Conservation (phyloP, 1,284 basidiomycete genomes). For the Ustilago crameri region DNA sequence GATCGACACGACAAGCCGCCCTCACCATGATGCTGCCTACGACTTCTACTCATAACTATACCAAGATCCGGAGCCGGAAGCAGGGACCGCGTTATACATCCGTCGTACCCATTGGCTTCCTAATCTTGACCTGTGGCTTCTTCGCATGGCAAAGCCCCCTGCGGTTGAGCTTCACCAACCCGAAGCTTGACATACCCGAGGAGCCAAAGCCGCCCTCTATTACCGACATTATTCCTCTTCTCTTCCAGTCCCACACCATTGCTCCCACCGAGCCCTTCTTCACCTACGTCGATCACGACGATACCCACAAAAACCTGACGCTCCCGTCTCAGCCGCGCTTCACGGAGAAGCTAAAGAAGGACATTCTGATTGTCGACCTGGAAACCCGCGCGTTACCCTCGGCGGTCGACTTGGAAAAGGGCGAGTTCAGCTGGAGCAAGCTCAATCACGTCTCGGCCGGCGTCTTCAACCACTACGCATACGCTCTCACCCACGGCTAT, state of each 20-base stretch:
- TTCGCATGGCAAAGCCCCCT: background rate
- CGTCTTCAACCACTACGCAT: conserved; percentile 1
- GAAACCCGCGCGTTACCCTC: background rate
- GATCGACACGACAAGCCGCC: background rate
- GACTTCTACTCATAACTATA: background rate
- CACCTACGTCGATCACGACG: background rate
- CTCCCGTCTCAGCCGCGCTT: background rate
- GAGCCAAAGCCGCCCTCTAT: conserved; percentile 2
- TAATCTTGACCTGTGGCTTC: background rate
- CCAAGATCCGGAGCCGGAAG: too few species aligned
- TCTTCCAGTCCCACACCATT: background rate
- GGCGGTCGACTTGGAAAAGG: background rate
- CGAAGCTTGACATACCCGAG: background rate
- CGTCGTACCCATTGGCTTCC: background rate
- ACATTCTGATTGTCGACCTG: conserved; percentile 3
- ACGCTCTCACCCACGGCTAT: background rate
- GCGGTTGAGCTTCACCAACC: background rate
- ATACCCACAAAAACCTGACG: background rate
- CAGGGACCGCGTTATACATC: background rate
- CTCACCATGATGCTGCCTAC: conserved; percentile 1
- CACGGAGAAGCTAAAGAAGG: background rate
- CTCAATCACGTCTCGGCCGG: background rate
- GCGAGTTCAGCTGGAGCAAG: background rate
- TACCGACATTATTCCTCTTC: conserved; percentile 1
- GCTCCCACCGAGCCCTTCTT: background rate